phyloP scores from a whole-genome alignment of 257 asterid genomes.

The Solanum bukasovii region DNA sequence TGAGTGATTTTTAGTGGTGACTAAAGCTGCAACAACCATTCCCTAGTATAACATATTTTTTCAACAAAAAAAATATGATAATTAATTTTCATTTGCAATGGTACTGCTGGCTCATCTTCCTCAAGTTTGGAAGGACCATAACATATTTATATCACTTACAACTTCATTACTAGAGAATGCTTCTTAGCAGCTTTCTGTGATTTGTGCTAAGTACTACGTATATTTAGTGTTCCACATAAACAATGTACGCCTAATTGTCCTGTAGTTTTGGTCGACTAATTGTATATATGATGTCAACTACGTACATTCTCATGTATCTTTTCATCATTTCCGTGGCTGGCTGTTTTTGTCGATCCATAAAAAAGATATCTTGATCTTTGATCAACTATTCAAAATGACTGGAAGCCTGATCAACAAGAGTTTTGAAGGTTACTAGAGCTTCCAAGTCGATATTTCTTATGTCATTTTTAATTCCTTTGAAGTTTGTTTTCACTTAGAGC shows the following conservation, averaged over 20 bases:
- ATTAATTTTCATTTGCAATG: no score
- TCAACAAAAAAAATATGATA: no score
- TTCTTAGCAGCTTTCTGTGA: neutral
- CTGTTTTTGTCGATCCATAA: neutral
- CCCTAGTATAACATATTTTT: no score
- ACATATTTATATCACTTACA: no score
- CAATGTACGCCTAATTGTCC: neutral
- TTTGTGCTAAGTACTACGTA: neutral
- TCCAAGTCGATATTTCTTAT: neutral
- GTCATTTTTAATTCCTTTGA: neutral
- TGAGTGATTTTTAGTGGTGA: no score
- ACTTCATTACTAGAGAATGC: neutral
- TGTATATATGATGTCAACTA: neutral
- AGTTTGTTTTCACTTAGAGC: neutral
- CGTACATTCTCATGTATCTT: neutral
- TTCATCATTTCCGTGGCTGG: neutral
- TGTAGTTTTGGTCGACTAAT: neutral
- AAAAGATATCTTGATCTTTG: neutral
- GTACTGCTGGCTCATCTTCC: no score
- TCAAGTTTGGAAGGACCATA: neutral
- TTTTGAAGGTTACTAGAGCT: constrained; percentile 48
- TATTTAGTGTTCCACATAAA: neutral
- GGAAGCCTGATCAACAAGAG: constrained; percentile 70
- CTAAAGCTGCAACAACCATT: no score
- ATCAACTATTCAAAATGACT: constrained; percentile 78